Conservation (phyloP, 1,284 basidiomycete species). For the Rhodotorula sp. region DNA sequence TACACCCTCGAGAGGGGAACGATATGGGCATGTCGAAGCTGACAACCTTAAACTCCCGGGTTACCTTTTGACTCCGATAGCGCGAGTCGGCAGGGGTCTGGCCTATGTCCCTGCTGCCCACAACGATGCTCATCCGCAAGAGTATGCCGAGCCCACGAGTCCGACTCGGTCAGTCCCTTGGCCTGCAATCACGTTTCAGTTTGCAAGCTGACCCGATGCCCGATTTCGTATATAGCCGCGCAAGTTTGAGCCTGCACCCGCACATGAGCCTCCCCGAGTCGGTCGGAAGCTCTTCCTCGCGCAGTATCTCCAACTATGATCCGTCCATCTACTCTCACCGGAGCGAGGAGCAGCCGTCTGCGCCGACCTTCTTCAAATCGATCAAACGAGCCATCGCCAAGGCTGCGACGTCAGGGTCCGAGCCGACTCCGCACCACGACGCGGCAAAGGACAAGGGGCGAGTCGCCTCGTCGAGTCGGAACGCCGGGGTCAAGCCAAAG, state of each 20-base stretch:
- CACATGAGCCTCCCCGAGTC: constrained; percentile 6
- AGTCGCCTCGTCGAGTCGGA: constrained; percentile 31
- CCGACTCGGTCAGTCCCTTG: not conserved
- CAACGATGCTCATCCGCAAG: not conserved
- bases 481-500: constrained; percentile 34
- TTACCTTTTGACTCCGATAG: not conserved
- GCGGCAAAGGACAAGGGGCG: constrained; percentile 6
- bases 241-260: constrained; percentile 9
- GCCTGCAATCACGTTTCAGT: no score
- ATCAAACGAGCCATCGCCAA: constrained; percentile 26
- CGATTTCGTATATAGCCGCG: not conserved
- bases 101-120: constrained; percentile 14
- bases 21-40: not conserved
- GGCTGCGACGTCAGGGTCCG: constrained; percentile 12
- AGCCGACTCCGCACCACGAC: constrained; percentile 18
- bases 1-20: not conserved
- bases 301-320: not conserved
- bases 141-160: not conserved
- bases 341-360: constrained; percentile 11
- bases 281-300: constrained; percentile 10
- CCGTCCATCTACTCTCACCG: constrained; percentile 3
- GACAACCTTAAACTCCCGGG: not conserved
- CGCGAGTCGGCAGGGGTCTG: constrained; percentile 24
- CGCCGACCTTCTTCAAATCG: constrained; percentile 15
- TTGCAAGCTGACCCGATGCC: not conserved